Evolutionary conservation across 352 stramenopile species (phyloP).

Genomic region (Phytophthora boehmeriae): DNA sequence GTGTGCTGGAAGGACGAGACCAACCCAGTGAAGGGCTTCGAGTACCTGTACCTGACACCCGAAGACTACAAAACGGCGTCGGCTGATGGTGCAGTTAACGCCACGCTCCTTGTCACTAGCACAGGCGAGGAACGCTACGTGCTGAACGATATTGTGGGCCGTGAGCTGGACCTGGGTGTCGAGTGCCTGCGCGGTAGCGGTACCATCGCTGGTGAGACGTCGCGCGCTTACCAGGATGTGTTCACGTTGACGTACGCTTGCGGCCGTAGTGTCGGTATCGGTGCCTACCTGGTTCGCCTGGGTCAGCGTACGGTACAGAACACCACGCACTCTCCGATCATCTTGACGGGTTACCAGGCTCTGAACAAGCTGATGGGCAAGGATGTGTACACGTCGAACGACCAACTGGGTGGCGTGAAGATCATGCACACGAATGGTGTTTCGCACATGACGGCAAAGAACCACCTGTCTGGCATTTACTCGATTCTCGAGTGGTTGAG

Average conservation of each 20-base stretch:
- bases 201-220: slow-evolving; percentile 99
- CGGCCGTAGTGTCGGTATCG: slow-evolving; percentile 99
- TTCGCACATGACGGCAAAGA: slow-evolving; percentile 96
- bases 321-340: slow-evolving; percentile 96
- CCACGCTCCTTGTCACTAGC: slow-evolving; percentile 65
- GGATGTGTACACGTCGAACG: slow-evolving; percentile 99
- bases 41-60: slow-evolving; percentile 98
- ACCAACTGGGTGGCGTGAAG: slow-evolving; percentile 98
- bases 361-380: slow-evolving; percentile 99
- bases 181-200: slow-evolving; percentile 99
- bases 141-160: slow-evolving; percentile 98
- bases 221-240: slow-evolving; percentile 97
- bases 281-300: slow-evolving; percentile 99
- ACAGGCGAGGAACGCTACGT: slow-evolving; percentile 91
- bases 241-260: slow-evolving; percentile 99
- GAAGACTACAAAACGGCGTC: slow-evolving; percentile 95
- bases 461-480: slow-evolving; percentile 96
- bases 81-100: slow-evolving; percentile 90
- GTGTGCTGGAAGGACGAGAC: slow-evolving; percentile 97
- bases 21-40: slow-evolving; percentile 98
- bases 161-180: slow-evolving; percentile 98
- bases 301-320: slow-evolving; percentile 99
- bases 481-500: slow-evolving; percentile 98
- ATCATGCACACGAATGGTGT: slow-evolving; percentile 99
- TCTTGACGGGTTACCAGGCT: slow-evolving; percentile 99